Evolutionary conservation across 169 alveolate species (phyloP), one percentile per base, ranked within the genome.

Genomic region (Cryptosporidium ryanae): DNA sequence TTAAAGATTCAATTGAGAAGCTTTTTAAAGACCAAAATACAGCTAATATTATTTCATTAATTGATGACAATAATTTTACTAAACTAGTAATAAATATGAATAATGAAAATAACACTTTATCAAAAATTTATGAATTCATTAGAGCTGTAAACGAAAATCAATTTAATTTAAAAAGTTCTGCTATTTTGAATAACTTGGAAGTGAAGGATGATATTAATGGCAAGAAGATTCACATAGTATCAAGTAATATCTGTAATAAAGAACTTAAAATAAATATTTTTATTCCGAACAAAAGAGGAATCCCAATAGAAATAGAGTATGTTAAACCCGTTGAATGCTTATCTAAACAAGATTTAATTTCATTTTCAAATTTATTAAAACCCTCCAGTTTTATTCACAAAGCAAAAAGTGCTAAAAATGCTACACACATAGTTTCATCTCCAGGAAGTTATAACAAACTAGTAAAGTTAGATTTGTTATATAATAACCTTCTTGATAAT

Each of bases 171-270:
- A 57, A 76, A 25, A 32, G 27, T 44, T 76, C 87, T 34, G 59
- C 87, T 1, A 44, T 25, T 61, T 7, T 61, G 7, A 76, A 61
- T 34, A 13, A 76, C 23, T 76, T 70, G 87, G 32, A 76, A 38
- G 23, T 55, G 38, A 15, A 6, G 23, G 63, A 57, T 13, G 38
- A 43, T 59, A 55, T 1, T 23, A n/a, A 38, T 59, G 87, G 87
- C 29, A 76, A 61, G 46, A 61, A 32, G 29, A 76, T 76, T 18
- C 48, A 48, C 13, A 76, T 76, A 43, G 70, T 21, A 34, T 44
- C 43, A 7, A 55, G 43, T 65, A 15, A 68, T 43, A 23, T 61
- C 13, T 54, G n/a, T 25, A 10, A 32, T 18, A 43, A 29, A 32
- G 25, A 43, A 44, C 48, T 57, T 13, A 10, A 12, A 18, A 23